phyloP scores from a whole-genome alignment of 768 basidiomycete genomes.

The Lentinula aciculospora region DNA sequence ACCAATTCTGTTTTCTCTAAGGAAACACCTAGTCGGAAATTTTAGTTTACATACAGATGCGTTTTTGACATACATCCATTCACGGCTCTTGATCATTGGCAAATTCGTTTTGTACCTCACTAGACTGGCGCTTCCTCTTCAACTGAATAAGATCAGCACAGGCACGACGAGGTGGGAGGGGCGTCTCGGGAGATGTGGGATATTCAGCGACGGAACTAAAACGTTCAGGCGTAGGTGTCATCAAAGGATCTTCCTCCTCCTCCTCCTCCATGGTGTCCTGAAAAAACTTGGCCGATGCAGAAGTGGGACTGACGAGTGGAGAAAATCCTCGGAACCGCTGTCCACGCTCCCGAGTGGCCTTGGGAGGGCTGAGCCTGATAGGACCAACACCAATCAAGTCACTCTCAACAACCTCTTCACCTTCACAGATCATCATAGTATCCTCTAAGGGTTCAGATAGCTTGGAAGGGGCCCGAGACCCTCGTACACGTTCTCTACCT shows the following conservation, averaged over 20 bases:
- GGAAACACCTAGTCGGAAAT: neutral
- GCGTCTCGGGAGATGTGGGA: neutral
- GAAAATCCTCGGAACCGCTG: neutral
- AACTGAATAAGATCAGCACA: neutral
- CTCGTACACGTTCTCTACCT: neutral
- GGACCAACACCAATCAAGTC: neutral
- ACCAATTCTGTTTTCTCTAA: neutral
- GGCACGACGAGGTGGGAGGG: neutral
- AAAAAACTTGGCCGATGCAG: neutral
- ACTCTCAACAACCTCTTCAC: slow-evolving; percentile 1
- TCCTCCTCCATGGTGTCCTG: neutral
- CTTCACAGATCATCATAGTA: neutral
- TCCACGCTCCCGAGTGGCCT: neutral
- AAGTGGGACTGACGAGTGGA: neutral
- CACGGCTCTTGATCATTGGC: neutral
- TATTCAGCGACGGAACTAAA: neutral
- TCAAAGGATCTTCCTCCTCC: neutral
- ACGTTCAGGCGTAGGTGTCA: slow-evolving; percentile 1
- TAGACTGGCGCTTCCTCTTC: slow-evolving; percentile 2
- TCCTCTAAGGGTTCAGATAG: neutral
- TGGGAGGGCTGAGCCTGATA: neutral
- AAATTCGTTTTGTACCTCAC: neutral
- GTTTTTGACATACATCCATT: neutral
- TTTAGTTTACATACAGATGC: neutral
- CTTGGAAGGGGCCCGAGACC: neutral